These are phyloP conservation scores for Amaranthus tricolor DNA, from an alignment of 179 eudicot species.

Conservation along the genomic window DNA sequence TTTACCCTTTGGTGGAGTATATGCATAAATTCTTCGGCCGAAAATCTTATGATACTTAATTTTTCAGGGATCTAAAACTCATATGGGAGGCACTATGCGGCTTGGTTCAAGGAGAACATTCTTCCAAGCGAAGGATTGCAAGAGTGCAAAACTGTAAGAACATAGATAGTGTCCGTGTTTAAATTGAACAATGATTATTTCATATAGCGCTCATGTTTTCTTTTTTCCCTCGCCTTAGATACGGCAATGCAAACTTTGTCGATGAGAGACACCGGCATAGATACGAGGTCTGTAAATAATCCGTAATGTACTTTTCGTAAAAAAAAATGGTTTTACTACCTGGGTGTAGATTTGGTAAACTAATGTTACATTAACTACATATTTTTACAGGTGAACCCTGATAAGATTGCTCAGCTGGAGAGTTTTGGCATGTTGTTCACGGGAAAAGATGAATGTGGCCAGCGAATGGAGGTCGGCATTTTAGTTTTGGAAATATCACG, in stretches of 20 bases:
- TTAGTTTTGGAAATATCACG: not conserved
- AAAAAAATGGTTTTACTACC: not conserved
- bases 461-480: conserved; percentile 78
- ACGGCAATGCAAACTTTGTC: conserved; percentile 66
- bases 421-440: conserved; percentile 69
- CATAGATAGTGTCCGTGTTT: not conserved
- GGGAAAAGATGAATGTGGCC: conserved; percentile 84
- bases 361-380: not conserved
- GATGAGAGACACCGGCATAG: conserved; percentile 98
- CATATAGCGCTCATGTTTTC: not conserved
- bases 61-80: conserved; percentile 85
- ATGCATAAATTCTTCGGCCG: not conserved
- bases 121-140: conserved; percentile 66
- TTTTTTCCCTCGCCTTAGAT: conserved; percentile 37
- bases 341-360: not conserved
- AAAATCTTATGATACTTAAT: conserved; percentile 9
- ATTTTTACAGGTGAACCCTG: conserved; percentile 68
- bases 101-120: conserved; percentile 93
- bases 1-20: not conserved
- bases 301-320: not conserved
- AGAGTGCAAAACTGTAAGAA: conserved; percentile 78
- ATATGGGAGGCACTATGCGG: conserved; percentile 99
- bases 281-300: conserved; percentile 67
- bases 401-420: conserved; percentile 65
- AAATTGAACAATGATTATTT: not conserved